Conservation (phyloP, 176 grass and related monocot species). For the Melocanna baccifera region DNA sequence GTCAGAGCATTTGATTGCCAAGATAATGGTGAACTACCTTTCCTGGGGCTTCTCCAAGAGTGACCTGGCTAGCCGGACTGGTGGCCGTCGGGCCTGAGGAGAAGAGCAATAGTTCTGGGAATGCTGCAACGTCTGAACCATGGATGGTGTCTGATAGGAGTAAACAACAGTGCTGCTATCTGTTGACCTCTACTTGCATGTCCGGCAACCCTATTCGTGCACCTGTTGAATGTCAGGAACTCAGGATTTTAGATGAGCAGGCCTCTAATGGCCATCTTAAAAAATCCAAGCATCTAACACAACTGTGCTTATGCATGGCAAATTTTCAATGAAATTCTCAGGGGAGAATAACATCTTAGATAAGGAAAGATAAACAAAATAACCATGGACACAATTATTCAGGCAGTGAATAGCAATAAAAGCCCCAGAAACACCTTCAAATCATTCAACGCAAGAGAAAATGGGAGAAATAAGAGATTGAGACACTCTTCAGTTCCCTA, state of each 20-base stretch:
- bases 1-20: slow-evolving; percentile 1
- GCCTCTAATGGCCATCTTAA: not conserved
- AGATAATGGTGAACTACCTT: slow-evolving; percentile 30
- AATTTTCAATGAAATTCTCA: not conserved
- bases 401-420: not conserved
- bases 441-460: not conserved
- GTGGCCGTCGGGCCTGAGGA: slow-evolving; percentile 20
- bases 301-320: not conserved
- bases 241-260: not conserved
- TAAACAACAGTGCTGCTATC: slow-evolving; percentile 57
- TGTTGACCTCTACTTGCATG: slow-evolving; percentile 46
- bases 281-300: not conserved
- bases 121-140: slow-evolving; percentile 80
- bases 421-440: slow-evolving; percentile 15
- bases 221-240: not conserved
- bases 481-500: not conserved
- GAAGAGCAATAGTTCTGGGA: slow-evolving; percentile 50
- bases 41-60: slow-evolving; percentile 15
- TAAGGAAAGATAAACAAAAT: not conserved
- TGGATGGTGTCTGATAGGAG: slow-evolving; percentile 83
- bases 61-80: slow-evolving; percentile 3
- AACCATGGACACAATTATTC: not conserved
- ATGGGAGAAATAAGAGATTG: not conserved
- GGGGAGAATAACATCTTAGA: not conserved
- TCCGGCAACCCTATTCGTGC: not conserved